A percentile compares a stretch with the other conserved stretches of the same genome.
These are phyloP conservation scores for Tolypocladium cylindrosporum DNA, from an alignment of 2,329 filamentous ascomycete species.

Conservation along the genomic window DNA sequence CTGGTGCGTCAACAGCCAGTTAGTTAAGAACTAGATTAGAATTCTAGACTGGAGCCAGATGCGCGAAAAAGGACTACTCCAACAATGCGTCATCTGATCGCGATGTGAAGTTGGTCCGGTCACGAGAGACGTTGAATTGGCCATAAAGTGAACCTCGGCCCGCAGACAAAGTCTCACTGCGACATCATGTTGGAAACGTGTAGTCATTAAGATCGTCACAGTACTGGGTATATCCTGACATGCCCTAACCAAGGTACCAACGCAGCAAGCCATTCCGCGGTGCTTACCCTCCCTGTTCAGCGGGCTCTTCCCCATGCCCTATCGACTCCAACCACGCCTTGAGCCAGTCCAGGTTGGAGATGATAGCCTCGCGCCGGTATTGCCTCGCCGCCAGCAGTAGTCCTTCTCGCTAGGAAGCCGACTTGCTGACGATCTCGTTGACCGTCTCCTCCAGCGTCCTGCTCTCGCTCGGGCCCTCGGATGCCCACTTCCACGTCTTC, in stretches of 20 bases:
- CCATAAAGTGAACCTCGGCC: background rate
- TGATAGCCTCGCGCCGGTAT: too few species aligned
- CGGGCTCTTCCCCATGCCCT: background rate
- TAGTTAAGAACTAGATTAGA: background rate
- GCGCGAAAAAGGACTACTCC: too few species aligned
- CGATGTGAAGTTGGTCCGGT: background rate
- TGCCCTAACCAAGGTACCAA: background rate
- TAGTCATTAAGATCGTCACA: background rate
- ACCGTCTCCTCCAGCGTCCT: constrained; percentile 14
- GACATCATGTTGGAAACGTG: background rate
- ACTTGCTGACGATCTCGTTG: constrained; percentile 6
- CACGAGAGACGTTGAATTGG: too few species aligned
- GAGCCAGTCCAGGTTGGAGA: background rate
- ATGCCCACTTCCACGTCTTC: constrained; percentile 21
- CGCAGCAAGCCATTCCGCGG: background rate
- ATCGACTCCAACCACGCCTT: background rate
- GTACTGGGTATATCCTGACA: background rate
- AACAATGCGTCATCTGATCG: too few species aligned
- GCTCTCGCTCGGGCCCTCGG: constrained; percentile 6
- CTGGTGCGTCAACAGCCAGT: background rate
- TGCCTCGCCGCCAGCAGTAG: background rate
- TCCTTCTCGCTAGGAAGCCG: constrained; percentile 8
- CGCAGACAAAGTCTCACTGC: background rate
- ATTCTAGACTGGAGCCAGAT: background rate
- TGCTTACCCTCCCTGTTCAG: background rate